Conservation (phyloP, 306 rosid species). For the Benincasa hispida region DNA sequence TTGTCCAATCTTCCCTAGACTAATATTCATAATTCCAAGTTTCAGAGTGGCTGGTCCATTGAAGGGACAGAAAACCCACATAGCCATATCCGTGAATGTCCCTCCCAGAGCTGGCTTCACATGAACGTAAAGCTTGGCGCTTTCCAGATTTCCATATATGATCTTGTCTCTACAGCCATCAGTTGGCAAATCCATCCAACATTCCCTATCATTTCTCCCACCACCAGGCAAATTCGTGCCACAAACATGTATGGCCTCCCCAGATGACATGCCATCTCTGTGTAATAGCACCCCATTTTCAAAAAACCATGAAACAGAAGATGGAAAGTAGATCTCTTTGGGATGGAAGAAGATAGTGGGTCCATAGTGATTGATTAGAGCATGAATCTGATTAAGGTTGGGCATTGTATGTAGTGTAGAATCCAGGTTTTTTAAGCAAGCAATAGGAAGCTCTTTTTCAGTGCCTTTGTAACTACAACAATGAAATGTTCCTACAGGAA, state of each 20-base stretch:
- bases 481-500: constrained; percentile 58
- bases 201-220: constrained; percentile 47
- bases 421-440: constrained; percentile 74
- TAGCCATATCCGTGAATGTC: constrained; percentile 64
- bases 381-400: constrained; percentile 49
- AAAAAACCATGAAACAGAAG: constrained; percentile 90
- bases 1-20: constrained; percentile 53
- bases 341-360: constrained; percentile 87
- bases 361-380: constrained; percentile 74
- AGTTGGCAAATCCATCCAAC: constrained; percentile 78
- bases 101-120: constrained; percentile 88
- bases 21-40: constrained; percentile 32
- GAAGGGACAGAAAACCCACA: constrained; percentile 96
- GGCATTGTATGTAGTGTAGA: constrained; percentile 50
- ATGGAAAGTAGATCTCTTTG: constrained; percentile 68
- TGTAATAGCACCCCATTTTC: constrained; percentile 47
- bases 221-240: constrained; percentile 76
- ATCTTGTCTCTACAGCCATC: constrained; percentile 37
- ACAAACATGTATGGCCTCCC: constrained; percentile 40
- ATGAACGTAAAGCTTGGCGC: constrained; percentile 71
- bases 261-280: constrained; percentile 25
- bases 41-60: constrained; percentile 84
- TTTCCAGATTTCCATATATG: constrained; percentile 48
- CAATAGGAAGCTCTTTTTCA: constrained; percentile 44
- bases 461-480: constrained; percentile 27